Evolutionary conservation across 2,329 filamentous ascomycete species (phyloP).

Genomic region (Aureobasidium sp.): DNA sequence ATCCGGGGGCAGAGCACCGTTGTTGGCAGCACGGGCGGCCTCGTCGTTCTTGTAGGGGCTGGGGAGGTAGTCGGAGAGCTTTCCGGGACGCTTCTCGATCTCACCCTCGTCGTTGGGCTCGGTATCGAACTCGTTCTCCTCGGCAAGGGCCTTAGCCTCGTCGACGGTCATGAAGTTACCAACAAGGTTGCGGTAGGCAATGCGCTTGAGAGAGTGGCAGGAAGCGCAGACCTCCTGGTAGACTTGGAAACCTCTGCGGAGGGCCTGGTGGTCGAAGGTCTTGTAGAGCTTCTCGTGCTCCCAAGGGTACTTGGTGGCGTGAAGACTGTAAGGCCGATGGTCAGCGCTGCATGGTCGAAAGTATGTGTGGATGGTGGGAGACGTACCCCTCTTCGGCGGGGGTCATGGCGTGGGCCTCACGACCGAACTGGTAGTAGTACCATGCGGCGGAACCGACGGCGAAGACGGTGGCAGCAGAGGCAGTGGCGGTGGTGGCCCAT

Average conservation of each 20-base stretch:
- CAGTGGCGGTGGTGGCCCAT: conserved; percentile 78
- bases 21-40: conserved; percentile 95
- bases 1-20: conserved; percentile 94
- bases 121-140: conserved; percentile 97
- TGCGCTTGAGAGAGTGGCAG: conserved; percentile 92
- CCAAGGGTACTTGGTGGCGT: conserved; percentile 90
- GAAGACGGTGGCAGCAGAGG: conserved; percentile 76
- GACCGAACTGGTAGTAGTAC: conserved; percentile 96
- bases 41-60: conserved; percentile 98
- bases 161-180: conserved; percentile 91
- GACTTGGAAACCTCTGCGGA: conserved; percentile 98
- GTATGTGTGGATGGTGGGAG: neutral
- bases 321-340: conserved; percentile 58
- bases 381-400: conserved; percentile 98
- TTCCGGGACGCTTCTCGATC: conserved; percentile 96
- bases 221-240: conserved; percentile 97
- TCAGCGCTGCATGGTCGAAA: neutral
- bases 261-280: conserved; percentile 95
- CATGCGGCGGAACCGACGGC: conserved; percentile 86
- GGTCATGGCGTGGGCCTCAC: conserved; percentile 79
- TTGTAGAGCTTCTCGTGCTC: conserved; percentile 86
- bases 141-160: conserved; percentile 93
- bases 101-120: conserved; percentile 98
- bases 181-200: conserved; percentile 89
- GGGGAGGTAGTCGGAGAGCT: conserved; percentile 95